Evolutionary conservation across 805 yeast genomes (phyloP), one percentile per base, ranked within the genome.

Genomic region (Candida multigemmis): DNA sequence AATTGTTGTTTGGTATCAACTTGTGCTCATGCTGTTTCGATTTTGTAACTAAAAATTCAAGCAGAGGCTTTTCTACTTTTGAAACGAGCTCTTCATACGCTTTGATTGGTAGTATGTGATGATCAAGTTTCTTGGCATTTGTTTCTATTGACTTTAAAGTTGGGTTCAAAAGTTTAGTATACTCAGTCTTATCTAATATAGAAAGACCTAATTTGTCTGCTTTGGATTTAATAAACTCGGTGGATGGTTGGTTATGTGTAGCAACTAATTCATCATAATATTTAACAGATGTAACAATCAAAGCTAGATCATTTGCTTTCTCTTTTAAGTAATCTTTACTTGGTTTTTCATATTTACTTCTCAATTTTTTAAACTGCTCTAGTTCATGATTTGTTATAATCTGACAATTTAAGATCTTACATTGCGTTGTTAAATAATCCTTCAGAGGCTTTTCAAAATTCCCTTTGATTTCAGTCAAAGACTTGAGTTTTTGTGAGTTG

Each of bases 271-370:
- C 48, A 12, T 57, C 63, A 26, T 54, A 49, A 12, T 44, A 42
- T 12, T 40, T 36, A 2, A 53, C 29, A 1, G 62, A 35, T 1
- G 59, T 37, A 3, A 58, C 40, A 12, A 49, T 49, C 14, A 52
- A 37, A 1, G 63, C 63, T 21, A 53, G 30, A 12, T 50, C 46
- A 33, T 54, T 53, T 9, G 66, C 63, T 32, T 53, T 58, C 4
- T 38, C 24, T 2, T 56, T 50, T 12, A 58, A 34, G 30, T 56
- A 57, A 1, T 40, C 46, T 31, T 48, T 48, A 11, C 41, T 38
- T 3, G 66, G 66, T 25, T 48, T 53, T 14, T 51, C 56, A 29
- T 44, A 36, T 13, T 56, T 57, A 0, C 40, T 40, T 21, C 37
- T 40, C 11, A 43, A 24, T 7, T 27, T 27, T 22, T 42, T 42